Evolutionary conservation across 2,329 filamentous ascomycete species (phyloP).

Genomic region (Colletotrichum sp.): DNA sequence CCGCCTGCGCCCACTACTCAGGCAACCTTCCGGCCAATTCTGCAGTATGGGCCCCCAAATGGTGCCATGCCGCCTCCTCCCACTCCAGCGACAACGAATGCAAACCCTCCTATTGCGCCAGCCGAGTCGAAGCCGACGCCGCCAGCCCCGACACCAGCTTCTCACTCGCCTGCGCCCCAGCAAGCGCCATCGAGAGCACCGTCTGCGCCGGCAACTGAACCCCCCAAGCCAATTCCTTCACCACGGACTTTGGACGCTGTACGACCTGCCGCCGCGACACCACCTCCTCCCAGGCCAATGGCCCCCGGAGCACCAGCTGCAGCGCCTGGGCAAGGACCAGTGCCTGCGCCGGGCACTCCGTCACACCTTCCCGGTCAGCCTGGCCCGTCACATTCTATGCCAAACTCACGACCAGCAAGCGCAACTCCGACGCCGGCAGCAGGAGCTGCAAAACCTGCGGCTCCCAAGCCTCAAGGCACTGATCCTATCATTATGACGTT

Average conservation of each 20-base stretch:
- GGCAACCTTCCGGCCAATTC: conserved; percentile 54
- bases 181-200: neutral
- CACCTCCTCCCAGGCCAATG: neutral
- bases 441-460: conserved; percentile 6
- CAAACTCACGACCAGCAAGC: conserved; percentile 16
- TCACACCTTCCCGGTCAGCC: conserved; percentile 7
- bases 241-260: neutral
- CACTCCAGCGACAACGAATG: conserved; percentile 7
- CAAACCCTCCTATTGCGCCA: conserved; percentile 8
- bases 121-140: conserved; percentile 26
- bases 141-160: neutral
- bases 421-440: conserved; percentile 16
- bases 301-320: conserved; percentile 17
- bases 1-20: conserved; percentile 33
- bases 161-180: conserved; percentile 1
- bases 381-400: conserved; percentile 28
- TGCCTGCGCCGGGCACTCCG: conserved; percentile 22
- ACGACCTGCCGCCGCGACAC: neutral
- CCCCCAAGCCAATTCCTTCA: neutral
- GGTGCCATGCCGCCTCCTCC: conserved; percentile 62
- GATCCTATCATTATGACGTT: conserved; percentile 78
- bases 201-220: neutral
- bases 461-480: conserved; percentile 18
- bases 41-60: conserved; percentile 71
- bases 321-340: conserved; percentile 19